Evolutionary conservation across 2,329 filamentous ascomycete genomes (phyloP).

Genomic region (Penicillium hordei): DNA sequence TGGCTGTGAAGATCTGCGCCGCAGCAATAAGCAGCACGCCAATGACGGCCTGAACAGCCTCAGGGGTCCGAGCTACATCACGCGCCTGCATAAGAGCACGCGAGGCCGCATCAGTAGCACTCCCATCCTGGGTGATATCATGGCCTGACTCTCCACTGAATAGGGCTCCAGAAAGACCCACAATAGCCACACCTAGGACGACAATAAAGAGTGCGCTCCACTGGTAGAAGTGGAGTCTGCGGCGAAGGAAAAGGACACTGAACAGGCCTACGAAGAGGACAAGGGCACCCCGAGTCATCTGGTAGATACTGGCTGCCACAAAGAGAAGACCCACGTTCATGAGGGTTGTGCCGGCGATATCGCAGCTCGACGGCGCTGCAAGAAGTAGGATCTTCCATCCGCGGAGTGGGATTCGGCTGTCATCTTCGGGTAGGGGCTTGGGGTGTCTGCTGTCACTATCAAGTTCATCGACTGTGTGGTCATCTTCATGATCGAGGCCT

Average conservation of each 20-base stretch:
- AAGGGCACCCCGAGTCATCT: slow-evolving; percentile 94
- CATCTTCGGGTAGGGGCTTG: slow-evolving; percentile 56
- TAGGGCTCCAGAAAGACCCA: slow-evolving; percentile 84
- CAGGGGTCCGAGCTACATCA: slow-evolving; percentile 49
- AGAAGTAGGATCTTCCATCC: slow-evolving; percentile 74
- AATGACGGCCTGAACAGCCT: slow-evolving; percentile 68
- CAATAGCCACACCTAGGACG: slow-evolving; percentile 81
- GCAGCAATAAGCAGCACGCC: slow-evolving; percentile 89
- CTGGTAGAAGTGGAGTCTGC: slow-evolving; percentile 80
- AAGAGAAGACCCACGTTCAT: slow-evolving; percentile 97
- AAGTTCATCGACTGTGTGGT: slow-evolving; percentile 45
- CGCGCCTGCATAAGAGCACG: slow-evolving; percentile 46
- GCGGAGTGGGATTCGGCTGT: slow-evolving; percentile 60
- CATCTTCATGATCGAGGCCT: slow-evolving; percentile 48
- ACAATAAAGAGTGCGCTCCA: slow-evolving; percentile 88
- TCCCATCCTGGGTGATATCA: slow-evolving; percentile 33
- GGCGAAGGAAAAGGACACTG: slow-evolving; percentile 83
- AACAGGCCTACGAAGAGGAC: slow-evolving; percentile 96
- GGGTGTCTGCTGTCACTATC: slow-evolving; percentile 45
- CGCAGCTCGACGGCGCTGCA: slow-evolving; percentile 83
- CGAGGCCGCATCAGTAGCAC: slow-evolving; percentile 29
- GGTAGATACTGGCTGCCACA: slow-evolving; percentile 93
- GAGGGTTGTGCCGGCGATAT: slow-evolving; percentile 90
- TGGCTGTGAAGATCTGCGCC: slow-evolving; percentile 94
- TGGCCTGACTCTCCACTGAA: slow-evolving; percentile 59